Percentiles rank a stretch among this genome's conserved stretches.
Evolutionary conservation across 768 basidiomycete genomes (phyloP).

Genomic region (Amanita muscaria): DNA sequence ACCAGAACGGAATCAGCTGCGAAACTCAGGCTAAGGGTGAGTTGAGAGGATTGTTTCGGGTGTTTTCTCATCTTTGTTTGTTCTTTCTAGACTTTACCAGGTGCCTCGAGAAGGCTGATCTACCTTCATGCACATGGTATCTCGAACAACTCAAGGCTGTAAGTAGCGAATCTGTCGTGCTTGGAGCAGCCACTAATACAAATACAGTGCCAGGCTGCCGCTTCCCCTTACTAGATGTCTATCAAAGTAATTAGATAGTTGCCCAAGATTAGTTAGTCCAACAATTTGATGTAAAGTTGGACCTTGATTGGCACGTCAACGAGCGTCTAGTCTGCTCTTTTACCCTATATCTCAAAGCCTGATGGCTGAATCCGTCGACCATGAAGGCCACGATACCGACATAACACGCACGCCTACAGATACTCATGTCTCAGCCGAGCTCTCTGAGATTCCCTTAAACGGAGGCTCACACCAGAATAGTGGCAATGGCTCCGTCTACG

Average conservation of each 20-base stretch:
- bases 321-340: too few relatives aligned
- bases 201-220: slow-evolving; percentile 66
- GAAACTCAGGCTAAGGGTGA: slow-evolving; percentile 76
- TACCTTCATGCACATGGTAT: slow-evolving; percentile 77
- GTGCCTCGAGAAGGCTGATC: slow-evolving; percentile 76
- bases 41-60: slow-evolving; percentile 9
- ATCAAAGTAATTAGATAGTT: background rate
- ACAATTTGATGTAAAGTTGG: background rate
- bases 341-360: too few relatives aligned
- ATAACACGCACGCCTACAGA: background rate
- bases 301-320: too few relatives aligned
- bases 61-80: slow-evolving; percentile 3
- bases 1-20: slow-evolving; percentile 42
- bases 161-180: slow-evolving; percentile 22
- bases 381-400: too few relatives aligned
- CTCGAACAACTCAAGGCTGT: slow-evolving; percentile 85
- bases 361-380: too few relatives aligned
- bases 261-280: background rate
- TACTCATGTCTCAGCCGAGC: background rate
- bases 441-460: background rate
- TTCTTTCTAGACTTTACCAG: slow-evolving; percentile 59
- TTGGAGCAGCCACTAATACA: slow-evolving; percentile 6
- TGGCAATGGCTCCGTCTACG: slow-evolving; percentile 12
- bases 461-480: slow-evolving; percentile 1
- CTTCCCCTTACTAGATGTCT: slow-evolving; percentile 23